These are phyloP conservation scores for Solanum appendiculatum DNA, from an alignment of 257 asterid species.

Conservation along the genomic window DNA sequence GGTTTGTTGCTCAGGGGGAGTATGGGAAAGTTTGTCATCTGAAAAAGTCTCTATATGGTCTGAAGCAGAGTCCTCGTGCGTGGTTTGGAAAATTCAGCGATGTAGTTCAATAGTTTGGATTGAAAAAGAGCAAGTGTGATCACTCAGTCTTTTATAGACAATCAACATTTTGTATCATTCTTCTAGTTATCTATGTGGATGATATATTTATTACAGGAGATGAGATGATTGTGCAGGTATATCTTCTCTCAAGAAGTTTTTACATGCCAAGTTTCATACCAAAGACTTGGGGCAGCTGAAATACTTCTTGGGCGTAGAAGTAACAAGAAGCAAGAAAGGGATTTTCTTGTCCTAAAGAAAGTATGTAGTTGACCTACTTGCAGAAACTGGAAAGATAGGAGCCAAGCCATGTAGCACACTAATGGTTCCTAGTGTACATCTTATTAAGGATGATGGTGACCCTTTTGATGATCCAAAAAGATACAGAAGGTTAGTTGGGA, in stretches of 20 bases:
- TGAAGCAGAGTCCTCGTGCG: neutral
- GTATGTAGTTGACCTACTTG: too few relatives aligned
- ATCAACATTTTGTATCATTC: too few relatives aligned
- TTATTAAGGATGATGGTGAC: neutral
- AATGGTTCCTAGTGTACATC: neutral
- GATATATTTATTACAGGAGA: neutral
- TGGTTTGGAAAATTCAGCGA: neutral
- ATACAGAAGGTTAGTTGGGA: neutral
- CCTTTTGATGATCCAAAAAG: neutral
- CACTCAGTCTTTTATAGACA: too few relatives aligned
- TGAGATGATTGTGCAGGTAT: neutral
- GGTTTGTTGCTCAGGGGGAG: neutral
- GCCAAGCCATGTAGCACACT: neutral
- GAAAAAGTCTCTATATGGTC: neutral
- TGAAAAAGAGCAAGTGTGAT: too few relatives aligned
- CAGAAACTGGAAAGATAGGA: neutral
- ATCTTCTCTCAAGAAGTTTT: neutral
- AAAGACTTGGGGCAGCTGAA: neutral
- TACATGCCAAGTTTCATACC: neutral
- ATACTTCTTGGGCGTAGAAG: neutral
- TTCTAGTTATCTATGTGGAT: too few relatives aligned
- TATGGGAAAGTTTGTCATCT: neutral
- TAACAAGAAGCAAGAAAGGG: neutral
- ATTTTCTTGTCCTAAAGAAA: neutral
- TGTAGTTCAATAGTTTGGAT: neutral